Base-by-base conservation (phyloP, 352 stramenopile genomes). In the Elongisporangium anandrum region DNA sequence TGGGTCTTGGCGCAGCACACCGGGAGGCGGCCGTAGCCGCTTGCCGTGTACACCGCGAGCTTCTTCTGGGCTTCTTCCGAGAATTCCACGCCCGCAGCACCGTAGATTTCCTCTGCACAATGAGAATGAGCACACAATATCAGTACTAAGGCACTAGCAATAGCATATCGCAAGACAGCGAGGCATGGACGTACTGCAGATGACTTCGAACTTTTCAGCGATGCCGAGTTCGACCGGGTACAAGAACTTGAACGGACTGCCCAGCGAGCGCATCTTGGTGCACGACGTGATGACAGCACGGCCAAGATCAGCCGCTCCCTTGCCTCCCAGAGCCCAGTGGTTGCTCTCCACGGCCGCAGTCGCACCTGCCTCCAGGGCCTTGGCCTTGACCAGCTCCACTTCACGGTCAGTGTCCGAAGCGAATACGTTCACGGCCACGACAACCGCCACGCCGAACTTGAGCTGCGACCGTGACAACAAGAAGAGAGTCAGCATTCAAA, bases 1-100 rank as follows among this genome's bases (percentile, higher is more conserved):
- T 99, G 97, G 9, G 97, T 99, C 78, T 99, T 99, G 26, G 97
- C 97, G 57, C 99, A 98, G 72, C 97, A 99, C 65, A 99, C 87
- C 8, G 92, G 93, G 24, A 97, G 65, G 39, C 75, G 72, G 38
- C 69, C 70, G 68, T 88, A 93, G 17, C 86, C 81, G 17, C 76
- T 69, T 48, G 74, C 65, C 19, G 79, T 79, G 73, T 99, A 99
- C 48, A 97, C 77, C 3, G 69, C 83, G 50, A 99, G 86, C 73
- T 99, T 97, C 65, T 97, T 88, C 63, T 97, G 90, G 17, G 97
- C 96, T 59, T 95, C 60, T 7, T 98, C 91, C 24, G 81, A 94
- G 74, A 97, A 99, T 64, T 98, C 92, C 20, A 99, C 96, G n/a
- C 77, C 85, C 21, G 85, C 84, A 20, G 96, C 97, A 39, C 95